Evolutionary conservation across 805 yeast species (phyloP).

Genomic region (Blastobotrys chiropterorum): DNA sequence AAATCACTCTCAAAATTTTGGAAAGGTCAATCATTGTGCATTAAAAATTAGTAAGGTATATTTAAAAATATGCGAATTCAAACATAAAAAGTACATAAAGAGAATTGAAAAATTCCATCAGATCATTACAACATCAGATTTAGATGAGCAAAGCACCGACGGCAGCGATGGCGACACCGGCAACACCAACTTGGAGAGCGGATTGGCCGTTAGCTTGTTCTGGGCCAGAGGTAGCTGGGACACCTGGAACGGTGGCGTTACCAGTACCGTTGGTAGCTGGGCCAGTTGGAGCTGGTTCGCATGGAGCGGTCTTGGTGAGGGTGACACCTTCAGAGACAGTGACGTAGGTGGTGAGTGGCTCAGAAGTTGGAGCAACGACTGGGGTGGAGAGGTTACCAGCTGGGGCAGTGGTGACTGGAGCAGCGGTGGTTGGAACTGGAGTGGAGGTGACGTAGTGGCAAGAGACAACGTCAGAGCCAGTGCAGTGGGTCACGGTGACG

Average conservation of each 20-base stretch:
- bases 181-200: conserved; percentile 12
- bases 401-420: conserved; percentile 4
- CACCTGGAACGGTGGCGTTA: conserved; percentile 3
- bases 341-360: conserved; percentile 8
- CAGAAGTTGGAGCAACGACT: conserved; percentile 4
- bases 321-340: conserved; percentile 11
- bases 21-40: neutral
- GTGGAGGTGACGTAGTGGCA: conserved; percentile 19
- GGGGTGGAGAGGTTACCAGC: conserved; percentile 4
- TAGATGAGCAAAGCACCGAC: conserved; percentile 17
- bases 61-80: conserved; percentile 2
- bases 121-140: neutral
- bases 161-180: conserved; percentile 16
- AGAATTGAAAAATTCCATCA: neutral
- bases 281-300: conserved; percentile 7
- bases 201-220: conserved; percentile 8
- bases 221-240: neutral
- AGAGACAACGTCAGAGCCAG: conserved; percentile 21
- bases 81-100: conserved; percentile 1
- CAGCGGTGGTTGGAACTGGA: conserved; percentile 1
- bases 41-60: neutral
- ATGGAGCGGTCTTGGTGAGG: conserved; percentile 13
- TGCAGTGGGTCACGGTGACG: conserved; percentile 29
- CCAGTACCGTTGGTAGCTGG: conserved; percentile 4
- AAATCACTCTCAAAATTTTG: no score